phyloP scores from a whole-genome alignment of 176 grass and related monocot genomes.

The Triticum monococcum region DNA sequence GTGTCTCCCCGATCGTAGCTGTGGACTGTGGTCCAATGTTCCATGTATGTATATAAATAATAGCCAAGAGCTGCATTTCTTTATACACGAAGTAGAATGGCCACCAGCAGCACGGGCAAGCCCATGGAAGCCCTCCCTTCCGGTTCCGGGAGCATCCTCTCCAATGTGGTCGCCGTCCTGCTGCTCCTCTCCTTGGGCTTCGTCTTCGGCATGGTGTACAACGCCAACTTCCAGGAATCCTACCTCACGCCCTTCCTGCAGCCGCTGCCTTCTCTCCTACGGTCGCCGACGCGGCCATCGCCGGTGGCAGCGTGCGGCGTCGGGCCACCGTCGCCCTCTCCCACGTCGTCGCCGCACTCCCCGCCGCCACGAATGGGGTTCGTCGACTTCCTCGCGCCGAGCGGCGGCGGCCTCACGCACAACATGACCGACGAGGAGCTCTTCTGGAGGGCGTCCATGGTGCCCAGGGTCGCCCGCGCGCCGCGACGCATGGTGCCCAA shows the following conservation, averaged over 20 bases:
- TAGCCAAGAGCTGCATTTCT: not conserved
- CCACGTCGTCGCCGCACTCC: not conserved
- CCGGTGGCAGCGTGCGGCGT: no score
- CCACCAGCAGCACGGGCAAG: not conserved
- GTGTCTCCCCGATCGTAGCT: not conserved
- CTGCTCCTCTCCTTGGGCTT: constrained; percentile 47
- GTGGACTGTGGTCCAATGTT: not conserved
- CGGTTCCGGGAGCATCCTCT: not conserved
- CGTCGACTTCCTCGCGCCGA: not conserved
- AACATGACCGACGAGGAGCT: constrained; percentile 69
- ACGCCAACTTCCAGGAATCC: constrained; percentile 24
- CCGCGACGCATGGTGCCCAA: constrained; percentile 42
- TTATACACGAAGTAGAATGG: not conserved
- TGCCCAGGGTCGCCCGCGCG: constrained; percentile 20
- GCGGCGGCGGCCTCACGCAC: not conserved
- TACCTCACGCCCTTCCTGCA: not conserved
- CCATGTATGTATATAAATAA: not conserved
- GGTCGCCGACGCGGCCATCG: not conserved
- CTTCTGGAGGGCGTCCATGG: constrained; percentile 59
- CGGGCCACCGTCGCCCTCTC: not conserved
- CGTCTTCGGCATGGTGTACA: constrained; percentile 43
- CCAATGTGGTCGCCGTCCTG: not conserved
- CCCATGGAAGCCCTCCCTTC: not conserved
- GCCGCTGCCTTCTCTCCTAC: not conserved
- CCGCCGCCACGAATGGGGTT: not conserved